These are phyloP conservation scores for Stephania japonica DNA, from an alignment of 164 flowering plant species.

Conservation along the genomic window DNA sequence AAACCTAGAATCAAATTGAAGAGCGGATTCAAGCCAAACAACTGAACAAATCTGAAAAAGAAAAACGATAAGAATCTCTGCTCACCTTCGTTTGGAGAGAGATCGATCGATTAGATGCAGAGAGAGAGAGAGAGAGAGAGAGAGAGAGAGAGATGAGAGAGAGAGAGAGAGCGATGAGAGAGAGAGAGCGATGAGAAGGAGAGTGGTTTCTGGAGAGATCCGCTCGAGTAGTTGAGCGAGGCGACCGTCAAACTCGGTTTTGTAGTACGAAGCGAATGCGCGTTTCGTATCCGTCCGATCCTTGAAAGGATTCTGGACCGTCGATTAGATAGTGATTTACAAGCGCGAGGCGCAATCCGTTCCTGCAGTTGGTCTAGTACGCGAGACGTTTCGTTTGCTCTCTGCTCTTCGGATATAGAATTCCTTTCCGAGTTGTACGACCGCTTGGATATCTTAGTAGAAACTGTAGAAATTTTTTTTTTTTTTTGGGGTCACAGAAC, in stretches of 20 bases:
- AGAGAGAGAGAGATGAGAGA: background rate
- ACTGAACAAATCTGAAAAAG: background rate
- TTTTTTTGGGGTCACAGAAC: too few relatives aligned
- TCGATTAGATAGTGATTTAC: background rate
- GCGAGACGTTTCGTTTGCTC: background rate
- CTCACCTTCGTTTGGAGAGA: conserved; percentile 6
- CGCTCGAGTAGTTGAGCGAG: background rate
- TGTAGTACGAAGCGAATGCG: background rate
- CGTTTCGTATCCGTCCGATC: conserved; percentile 21
- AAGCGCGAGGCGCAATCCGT: too few relatives aligned
- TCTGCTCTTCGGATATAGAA: background rate
- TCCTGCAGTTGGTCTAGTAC: background rate
- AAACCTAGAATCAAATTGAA: background rate
- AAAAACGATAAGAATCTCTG: background rate
- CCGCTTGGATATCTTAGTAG: too few relatives aligned
- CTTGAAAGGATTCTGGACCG: background rate
- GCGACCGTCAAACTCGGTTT: conserved; percentile 10
- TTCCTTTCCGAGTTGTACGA: too few relatives aligned
- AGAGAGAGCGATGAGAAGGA: too few relatives aligned
- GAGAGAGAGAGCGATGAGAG: background rate
- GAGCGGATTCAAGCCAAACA: background rate
- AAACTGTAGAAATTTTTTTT: too few relatives aligned
- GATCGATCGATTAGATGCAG: background rate
- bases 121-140: background rate
- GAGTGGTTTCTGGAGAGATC: background rate